Conservation (phyloP, 1,139 yeast species). For the Pneumocystis carinii region DNA sequence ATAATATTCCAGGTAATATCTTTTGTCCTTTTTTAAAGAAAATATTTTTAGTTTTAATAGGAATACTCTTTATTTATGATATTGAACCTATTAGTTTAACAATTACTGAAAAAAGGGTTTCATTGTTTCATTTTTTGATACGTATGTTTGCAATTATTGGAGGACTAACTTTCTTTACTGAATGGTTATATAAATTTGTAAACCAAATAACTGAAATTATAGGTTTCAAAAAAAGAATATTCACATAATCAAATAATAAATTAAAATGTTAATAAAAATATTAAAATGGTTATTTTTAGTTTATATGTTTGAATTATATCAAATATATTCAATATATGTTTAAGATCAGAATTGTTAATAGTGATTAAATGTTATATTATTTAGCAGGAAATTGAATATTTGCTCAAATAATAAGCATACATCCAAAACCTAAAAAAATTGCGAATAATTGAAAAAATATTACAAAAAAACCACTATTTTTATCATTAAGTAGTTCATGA, state of each 20-base stretch:
- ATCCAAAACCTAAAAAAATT: background rate
- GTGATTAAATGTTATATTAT: background rate
- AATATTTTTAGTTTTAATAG: conserved; percentile 21
- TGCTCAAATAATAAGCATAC: background rate
- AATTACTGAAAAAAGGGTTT: conserved; percentile 54
- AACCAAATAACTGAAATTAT: background rate
- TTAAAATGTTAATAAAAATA: background rate
- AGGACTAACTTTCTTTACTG: conserved; percentile 42
- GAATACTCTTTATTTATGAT: conserved; percentile 68
- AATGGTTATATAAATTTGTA: conserved; percentile 22
- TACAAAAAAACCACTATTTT: background rate
- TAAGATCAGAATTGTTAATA: background rate
- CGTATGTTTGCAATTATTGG: conserved; percentile 70
- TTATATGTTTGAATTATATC: background rate
- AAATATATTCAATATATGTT: background rate
- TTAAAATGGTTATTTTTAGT: background rate
- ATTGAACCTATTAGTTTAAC: conserved; percentile 72
- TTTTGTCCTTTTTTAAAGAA: background rate
- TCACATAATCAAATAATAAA: background rate
- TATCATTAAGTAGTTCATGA: background rate
- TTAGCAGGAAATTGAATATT: background rate
- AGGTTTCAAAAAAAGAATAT: background rate
- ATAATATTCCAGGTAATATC: conserved; percentile 22
- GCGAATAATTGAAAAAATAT: background rate
- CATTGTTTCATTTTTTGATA: conserved; percentile 64